Base-by-base conservation (phyloP, 345 rosid genomes). In the Orychophragmus violaceus region DNA sequence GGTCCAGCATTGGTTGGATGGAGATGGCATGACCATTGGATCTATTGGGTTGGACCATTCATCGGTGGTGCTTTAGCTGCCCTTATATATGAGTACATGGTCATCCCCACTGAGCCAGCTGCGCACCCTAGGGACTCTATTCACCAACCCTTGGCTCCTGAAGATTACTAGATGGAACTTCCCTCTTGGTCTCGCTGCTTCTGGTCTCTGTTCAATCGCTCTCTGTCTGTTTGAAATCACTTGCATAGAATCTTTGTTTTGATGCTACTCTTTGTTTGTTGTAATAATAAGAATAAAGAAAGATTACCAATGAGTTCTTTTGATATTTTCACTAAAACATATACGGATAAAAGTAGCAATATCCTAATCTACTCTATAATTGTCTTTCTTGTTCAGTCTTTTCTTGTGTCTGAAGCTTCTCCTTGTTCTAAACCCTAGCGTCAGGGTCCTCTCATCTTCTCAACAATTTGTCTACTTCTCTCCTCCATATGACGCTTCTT, bases 401-500 rank as follows among this genome's bases (percentile, higher is more conserved):
- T 52, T 22, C 16, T 12, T 3, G 62, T 25, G n/a, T 28, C 27
- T 30, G 33, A 70, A 53, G 11, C 44, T 39, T 30, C 32, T 39
- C 29, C 27, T 60, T 27, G 12, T 2, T 33, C 58, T 37, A 14
- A n/a, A 27, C 13, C 4, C 5, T 4, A 29, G 27, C 51, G 46
- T 45, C 2, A 54, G 3, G 85, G 82, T 16, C 80, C 91, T 70
- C 90, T 82, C 94, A 93, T 87, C 79, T 85, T 93, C 74, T 90
- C 97, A 59, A 86, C 97, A 37, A 93, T 76, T 70, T 76, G 76
- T 78, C 88, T 83, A 55, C 90, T 61, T 75, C 74, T 89, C 52
- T 87, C 95, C 79, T 92, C 98, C 2, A 92, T 75, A 48, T 82
- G 84, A 50, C 97, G 91, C 75, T 88, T 84, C 79, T 83, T 84